A percentile compares a stretch with the other conserved stretches of the same genome.
Evolutionary conservation across 2,329 filamentous ascomycete species (phyloP).

Genomic region (Claviceps maximensis): DNA sequence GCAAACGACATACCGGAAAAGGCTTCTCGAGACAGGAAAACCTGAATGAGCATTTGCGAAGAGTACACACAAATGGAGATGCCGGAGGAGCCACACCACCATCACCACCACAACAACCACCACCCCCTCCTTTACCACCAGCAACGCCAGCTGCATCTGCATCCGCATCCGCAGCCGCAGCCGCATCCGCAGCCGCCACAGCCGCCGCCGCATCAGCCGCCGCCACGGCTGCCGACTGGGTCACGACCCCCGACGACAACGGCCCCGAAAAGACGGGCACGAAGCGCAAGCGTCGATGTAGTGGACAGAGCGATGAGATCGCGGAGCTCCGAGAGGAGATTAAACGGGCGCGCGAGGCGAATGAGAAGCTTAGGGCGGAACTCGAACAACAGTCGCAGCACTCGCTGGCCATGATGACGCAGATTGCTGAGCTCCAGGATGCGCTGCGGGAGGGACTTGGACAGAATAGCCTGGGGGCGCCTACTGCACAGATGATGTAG

Average conservation of each 20-base stretch:
- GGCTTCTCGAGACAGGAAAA: constrained; percentile 93
- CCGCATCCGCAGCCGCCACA: neutral
- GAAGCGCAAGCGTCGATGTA: constrained; percentile 34
- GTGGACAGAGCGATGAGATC: constrained; percentile 31
- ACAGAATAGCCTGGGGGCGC: constrained; percentile 20
- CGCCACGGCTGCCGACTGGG: constrained; percentile 15
- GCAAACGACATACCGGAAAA: constrained; percentile 77
- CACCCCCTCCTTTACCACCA: constrained; percentile 6
- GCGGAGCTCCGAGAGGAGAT: constrained; percentile 48
- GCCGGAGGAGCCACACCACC: constrained; percentile 17
- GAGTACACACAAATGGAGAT: constrained; percentile 57
- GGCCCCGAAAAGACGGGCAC: constrained; percentile 31
- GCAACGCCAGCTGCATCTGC: neutral
- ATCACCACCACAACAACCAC: neutral
- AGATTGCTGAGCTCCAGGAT: constrained; percentile 33
- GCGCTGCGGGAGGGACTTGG: constrained; percentile 24
- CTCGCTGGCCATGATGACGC: constrained; percentile 33
- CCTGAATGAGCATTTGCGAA: constrained; percentile 79
- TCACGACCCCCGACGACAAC: constrained; percentile 30
- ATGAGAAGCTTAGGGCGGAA: constrained; percentile 41
- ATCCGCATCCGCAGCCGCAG: neutral
- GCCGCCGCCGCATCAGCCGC: neutral
- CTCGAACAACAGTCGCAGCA: constrained; percentile 35
- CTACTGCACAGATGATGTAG: constrained; percentile 29
- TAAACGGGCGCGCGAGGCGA: constrained; percentile 53